Evolutionary conservation across 768 basidiomycete species (phyloP).

Genomic region (Heimioporus sp.): DNA sequence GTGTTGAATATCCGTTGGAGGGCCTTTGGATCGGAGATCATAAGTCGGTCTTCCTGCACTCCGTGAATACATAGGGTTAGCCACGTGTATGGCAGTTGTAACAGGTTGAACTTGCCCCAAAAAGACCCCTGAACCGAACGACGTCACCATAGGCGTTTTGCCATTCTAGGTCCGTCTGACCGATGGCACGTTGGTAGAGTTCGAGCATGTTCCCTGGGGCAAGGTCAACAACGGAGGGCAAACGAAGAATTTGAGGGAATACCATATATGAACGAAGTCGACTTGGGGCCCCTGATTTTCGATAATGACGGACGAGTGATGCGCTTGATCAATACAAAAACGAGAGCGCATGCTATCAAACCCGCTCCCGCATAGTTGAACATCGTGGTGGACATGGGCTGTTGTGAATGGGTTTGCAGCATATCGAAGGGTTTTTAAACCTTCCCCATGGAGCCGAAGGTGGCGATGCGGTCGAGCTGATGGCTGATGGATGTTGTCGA

Average conservation of each 20-base stretch:
- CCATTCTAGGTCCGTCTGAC: not conserved
- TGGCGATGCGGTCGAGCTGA: too few relatives aligned
- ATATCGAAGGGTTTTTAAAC: too few relatives aligned
- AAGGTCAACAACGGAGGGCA: not conserved
- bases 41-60: conserved; percentile 41
- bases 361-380: not conserved
- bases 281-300: not conserved
- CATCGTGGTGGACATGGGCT: too few relatives aligned
- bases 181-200: not conserved
- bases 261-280: not conserved
- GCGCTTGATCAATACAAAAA: not conserved
- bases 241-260: not conserved
- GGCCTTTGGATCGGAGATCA: conserved; percentile 50
- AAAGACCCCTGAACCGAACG: not conserved
- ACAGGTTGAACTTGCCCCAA: conserved; percentile 13
- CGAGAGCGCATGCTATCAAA: not conserved
- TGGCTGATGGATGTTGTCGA: too few relatives aligned
- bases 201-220: not conserved
- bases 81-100: not conserved
- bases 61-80: conserved; percentile 6
- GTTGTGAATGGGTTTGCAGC: too few relatives aligned
- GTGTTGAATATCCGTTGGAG: conserved; percentile 37
- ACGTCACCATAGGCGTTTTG: not conserved
- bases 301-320: not conserved
- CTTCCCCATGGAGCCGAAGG: too few relatives aligned